Base-by-base conservation (phyloP, 2,329 filamentous ascomycete species). In the Scleromitrula shiraiana region DNA sequence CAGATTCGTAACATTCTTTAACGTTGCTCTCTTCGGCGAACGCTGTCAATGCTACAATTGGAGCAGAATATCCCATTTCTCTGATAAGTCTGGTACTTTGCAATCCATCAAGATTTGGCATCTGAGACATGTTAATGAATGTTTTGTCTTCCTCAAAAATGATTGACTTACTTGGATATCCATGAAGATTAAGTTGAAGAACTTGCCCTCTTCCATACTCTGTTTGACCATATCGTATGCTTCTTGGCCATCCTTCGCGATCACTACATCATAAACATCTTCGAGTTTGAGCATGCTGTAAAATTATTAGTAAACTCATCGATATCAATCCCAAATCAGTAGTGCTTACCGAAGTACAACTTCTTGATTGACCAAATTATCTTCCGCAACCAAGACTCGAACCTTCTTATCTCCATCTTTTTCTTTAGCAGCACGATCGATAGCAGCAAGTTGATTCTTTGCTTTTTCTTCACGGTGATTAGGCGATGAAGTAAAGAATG, bases 171-270 rank as follows among this genome's bases (percentile, higher is more conserved):
- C 65, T 59, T 80, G 88, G 7, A 95, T 84, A 59, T 96, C 90
- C 90, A 95, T 96, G 62, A 95, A 93, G 53, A 96, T 91, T 22
- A 96, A 73, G 57, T 95, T 88, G 62, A 91, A 95, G 2, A 77
- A 76, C 46, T 77, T 73, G 44, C 82, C 76, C 23, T 76, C 76
- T 41, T 82, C 79, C 85, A 95, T 93, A 54, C 82, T 85, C 14
- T 80, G 80, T 63, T 88, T 90, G 55, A 95, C 89, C 23, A 85
- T 73, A 53, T 95, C 88, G 50, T 89, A 87, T 0, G 90, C 90
- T 67, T 95, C 87, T 65, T 94, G 86, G 0, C 85, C 85, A 59
- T 88, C 84, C 62, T 88, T 87, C 44, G 89, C 90, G 42, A 95
- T 83, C 0, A 86, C 91, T 14, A 95, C 88, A 62, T 95, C 87